Percentiles rank a stretch among this genome's conserved stretches.
Evolutionary conservation across 495 filamentous ascomycete genomes (phyloP).

Genomic region (Lichenothelia convexa): DNA sequence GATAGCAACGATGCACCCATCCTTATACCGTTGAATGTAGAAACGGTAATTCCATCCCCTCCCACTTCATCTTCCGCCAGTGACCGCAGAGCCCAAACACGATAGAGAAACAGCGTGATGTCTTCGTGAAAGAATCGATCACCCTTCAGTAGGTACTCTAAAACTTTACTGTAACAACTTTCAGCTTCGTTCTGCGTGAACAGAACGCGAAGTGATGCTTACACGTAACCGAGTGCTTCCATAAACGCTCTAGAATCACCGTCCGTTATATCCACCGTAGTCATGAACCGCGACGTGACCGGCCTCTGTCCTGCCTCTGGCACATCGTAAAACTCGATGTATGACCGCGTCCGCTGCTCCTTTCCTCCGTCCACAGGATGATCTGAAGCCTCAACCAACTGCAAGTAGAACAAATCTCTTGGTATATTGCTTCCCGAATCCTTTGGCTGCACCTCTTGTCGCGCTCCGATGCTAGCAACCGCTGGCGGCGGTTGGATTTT

Average conservation of each 20-base stretch:
- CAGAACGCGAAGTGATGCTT: too few relatives aligned
- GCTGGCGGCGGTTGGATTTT: too few relatives aligned
- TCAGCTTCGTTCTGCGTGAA: too few relatives aligned
- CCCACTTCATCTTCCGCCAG: slow-evolving; percentile 2
- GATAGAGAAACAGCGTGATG: slow-evolving; percentile 24
- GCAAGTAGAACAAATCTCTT: slow-evolving; percentile 27
- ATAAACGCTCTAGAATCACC: slow-evolving; percentile 26
- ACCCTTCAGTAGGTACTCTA: slow-evolving; percentile 24
- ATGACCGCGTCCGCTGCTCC: neutral
- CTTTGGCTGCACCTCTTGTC: too few relatives aligned
- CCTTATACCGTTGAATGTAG: too few relatives aligned
- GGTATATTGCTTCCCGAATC: too few relatives aligned
- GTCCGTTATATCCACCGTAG: slow-evolving; percentile 17
- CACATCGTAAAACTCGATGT: slow-evolving; percentile 24
- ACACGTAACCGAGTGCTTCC: slow-evolving; percentile 25
- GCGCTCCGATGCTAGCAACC: too few relatives aligned
- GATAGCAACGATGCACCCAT: neutral
- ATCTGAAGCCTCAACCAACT: slow-evolving; percentile 19
- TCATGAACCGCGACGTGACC: slow-evolving; percentile 19
- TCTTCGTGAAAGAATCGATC: slow-evolving; percentile 27
- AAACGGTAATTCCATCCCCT: too few relatives aligned
- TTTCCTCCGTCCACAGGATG: too few relatives aligned
- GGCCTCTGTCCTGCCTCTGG: slow-evolving; percentile 25
- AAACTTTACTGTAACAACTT: slow-evolving; percentile 22
- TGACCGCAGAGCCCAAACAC: slow-evolving; percentile 17